Conservation (phyloP, 2,329 filamentous ascomycete genomes). For the Myriosclerotinia duriaeana region DNA sequence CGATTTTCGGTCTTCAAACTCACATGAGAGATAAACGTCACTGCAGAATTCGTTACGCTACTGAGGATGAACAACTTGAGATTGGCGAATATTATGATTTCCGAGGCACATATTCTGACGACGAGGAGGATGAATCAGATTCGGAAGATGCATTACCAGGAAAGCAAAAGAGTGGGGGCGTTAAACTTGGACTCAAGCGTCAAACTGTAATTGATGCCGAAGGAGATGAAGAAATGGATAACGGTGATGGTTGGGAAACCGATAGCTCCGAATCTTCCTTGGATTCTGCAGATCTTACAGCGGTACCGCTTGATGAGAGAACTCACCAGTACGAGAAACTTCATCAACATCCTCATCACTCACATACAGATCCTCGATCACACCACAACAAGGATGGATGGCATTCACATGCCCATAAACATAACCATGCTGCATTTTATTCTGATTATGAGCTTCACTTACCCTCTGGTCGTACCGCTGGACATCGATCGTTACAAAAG, state of each 20-base stretch:
- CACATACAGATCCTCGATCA: slow-evolving; percentile 65
- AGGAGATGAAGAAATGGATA: slow-evolving; percentile 55
- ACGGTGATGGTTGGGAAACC: slow-evolving; percentile 88
- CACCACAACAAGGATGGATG: slow-evolving; percentile 76
- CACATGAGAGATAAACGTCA: slow-evolving; percentile 98
- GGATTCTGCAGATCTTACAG: slow-evolving; percentile 79
- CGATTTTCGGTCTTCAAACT: slow-evolving; percentile 78
- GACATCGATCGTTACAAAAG: slow-evolving; percentile 80
- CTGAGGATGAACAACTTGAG: slow-evolving; percentile 85
- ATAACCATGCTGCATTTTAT: slow-evolving; percentile 73
- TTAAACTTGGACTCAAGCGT: slow-evolving; percentile 67
- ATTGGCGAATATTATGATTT: slow-evolving; percentile 98
- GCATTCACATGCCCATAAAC: slow-evolving; percentile 80
- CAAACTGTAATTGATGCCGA: slow-evolving; percentile 52
- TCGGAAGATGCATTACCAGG: slow-evolving; percentile 52
- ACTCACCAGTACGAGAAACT: slow-evolving; percentile 71
- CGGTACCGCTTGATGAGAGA: slow-evolving; percentile 72
- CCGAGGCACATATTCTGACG: slow-evolving; percentile 81
- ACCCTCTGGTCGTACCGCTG: slow-evolving; percentile 83
- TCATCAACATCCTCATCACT: slow-evolving; percentile 72
- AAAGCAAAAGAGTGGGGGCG: slow-evolving; percentile 55
- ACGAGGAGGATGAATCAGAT: slow-evolving; percentile 65
- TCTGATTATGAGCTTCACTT: slow-evolving; percentile 94
- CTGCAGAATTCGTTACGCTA: slow-evolving; percentile 92
- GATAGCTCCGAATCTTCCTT: slow-evolving; percentile 88